Conservation (phyloP, 768 basidiomycete genomes). For the Naematelia aurantialba region DNA sequence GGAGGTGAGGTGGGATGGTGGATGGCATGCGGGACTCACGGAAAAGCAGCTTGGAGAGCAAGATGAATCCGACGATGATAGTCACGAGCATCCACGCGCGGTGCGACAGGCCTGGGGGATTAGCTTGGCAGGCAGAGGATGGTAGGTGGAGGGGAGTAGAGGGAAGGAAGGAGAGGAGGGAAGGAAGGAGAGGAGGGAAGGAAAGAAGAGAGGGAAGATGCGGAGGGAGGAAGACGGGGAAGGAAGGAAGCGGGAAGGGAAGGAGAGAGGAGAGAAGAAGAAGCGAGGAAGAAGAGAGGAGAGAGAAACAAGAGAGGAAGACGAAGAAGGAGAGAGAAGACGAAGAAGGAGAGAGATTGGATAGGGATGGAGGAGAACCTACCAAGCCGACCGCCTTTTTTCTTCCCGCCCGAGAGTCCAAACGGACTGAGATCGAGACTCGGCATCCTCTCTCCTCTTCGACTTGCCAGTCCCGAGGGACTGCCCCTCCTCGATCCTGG, state of each 20-base stretch:
- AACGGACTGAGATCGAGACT: not conserved
- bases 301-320: not conserved
- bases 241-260: not conserved
- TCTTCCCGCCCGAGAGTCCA: not conserved
- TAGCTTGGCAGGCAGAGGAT: not conserved
- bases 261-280: too few species aligned
- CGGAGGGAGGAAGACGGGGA: not conserved
- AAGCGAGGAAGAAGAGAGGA: not conserved
- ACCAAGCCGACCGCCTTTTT: not conserved
- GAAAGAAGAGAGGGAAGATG: not conserved
- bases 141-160: not conserved
- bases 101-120: constrained; percentile 26
- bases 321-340: not conserved
- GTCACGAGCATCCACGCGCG: constrained; percentile 35
- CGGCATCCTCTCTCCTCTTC: not conserved
- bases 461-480: not conserved
- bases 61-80: constrained; percentile 23
- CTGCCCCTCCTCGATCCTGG: not conserved
- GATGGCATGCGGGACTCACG: constrained; percentile 21
- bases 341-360: not conserved
- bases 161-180: not conserved
- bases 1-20: constrained; percentile 1
- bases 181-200: not conserved
- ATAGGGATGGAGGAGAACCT: too few species aligned
- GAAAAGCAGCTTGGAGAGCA: constrained; percentile 29